Conservation (phyloP, 2,329 filamentous ascomycete genomes). For the Fonsecaea pedrosoi region DNA sequence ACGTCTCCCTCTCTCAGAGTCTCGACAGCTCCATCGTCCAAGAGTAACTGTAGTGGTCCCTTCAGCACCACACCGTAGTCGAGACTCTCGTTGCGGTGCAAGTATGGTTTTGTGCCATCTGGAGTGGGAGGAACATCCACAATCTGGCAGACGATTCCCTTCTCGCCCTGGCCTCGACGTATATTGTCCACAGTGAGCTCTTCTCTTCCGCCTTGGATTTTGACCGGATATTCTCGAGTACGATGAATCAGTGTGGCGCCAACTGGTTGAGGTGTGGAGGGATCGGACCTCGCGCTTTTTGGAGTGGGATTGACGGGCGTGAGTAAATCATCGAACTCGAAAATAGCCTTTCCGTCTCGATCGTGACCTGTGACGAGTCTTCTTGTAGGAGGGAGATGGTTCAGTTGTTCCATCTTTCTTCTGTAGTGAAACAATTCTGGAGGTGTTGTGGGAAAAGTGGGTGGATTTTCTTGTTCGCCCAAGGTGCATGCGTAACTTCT, state of each 20-base stretch:
- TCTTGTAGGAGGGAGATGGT: neutral
- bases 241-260: slow-evolving; percentile 5
- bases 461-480: neutral
- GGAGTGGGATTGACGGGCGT: slow-evolving; percentile 45
- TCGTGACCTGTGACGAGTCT: slow-evolving; percentile 43
- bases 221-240: slow-evolving; percentile 7
- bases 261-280: slow-evolving; percentile 8
- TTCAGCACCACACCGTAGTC: slow-evolving; percentile 43
- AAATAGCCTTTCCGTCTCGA: slow-evolving; percentile 40
- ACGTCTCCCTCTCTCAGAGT: slow-evolving; percentile 41
- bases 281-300: slow-evolving; percentile 25
- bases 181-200: slow-evolving; percentile 30
- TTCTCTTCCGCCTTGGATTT: slow-evolving; percentile 30
- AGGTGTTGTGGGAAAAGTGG: neutral
- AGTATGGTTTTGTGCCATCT: neutral
- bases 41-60: slow-evolving; percentile 41
- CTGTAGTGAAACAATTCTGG: neutral
- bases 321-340: slow-evolving; percentile 38
- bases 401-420: neutral
- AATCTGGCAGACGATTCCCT: slow-evolving; percentile 37
- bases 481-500: neutral
- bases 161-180: slow-evolving; percentile 18
- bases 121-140: slow-evolving; percentile 38
- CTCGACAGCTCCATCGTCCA: slow-evolving; percentile 41
- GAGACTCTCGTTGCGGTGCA: slow-evolving; percentile 36